Percentiles rank a stretch among this genome's conserved stretches.
Conservation (phyloP, 192 early-diverging fungal genomes). For the Chytriomyces sp. region DNA sequence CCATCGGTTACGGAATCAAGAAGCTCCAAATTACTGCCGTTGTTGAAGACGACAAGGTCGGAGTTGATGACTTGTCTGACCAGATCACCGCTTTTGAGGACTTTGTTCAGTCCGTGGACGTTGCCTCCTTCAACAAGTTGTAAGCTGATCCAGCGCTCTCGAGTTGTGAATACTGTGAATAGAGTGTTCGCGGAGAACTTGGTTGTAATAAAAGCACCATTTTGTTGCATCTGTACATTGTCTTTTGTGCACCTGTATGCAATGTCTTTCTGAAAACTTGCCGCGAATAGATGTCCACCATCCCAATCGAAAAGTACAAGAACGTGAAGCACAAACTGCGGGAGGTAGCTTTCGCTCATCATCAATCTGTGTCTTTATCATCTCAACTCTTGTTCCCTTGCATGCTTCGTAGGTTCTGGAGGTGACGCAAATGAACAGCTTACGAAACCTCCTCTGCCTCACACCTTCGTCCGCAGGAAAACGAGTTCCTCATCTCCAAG, state of each 20-base stretch:
- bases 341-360: not conserved
- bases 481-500: constrained; percentile 26
- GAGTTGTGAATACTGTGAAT: not conserved
- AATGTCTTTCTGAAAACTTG: not conserved
- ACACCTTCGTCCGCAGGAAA: constrained; percentile 7
- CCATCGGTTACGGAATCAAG: constrained; percentile 95
- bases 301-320: constrained; percentile 19
- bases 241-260: not conserved
- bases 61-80: constrained; percentile 81
- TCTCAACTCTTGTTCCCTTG: not conserved
- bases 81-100: constrained; percentile 79
- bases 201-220: not conserved
- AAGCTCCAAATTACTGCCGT: constrained; percentile 94
- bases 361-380: not conserved
- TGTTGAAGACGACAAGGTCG: constrained; percentile 93
- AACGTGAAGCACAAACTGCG: constrained; percentile 22
- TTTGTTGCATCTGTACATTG: not conserved
- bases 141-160: constrained; percentile 15
- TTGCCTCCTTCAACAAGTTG: constrained; percentile 37
- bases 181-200: no score
- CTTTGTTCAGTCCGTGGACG: constrained; percentile 71
- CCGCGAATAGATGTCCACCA: not conserved
- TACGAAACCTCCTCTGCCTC: not conserved
- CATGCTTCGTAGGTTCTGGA: constrained; percentile 21
- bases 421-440: not conserved